Conservation (phyloP, 108 stramenopile species). For the Skeletonema marinoi region DNA sequence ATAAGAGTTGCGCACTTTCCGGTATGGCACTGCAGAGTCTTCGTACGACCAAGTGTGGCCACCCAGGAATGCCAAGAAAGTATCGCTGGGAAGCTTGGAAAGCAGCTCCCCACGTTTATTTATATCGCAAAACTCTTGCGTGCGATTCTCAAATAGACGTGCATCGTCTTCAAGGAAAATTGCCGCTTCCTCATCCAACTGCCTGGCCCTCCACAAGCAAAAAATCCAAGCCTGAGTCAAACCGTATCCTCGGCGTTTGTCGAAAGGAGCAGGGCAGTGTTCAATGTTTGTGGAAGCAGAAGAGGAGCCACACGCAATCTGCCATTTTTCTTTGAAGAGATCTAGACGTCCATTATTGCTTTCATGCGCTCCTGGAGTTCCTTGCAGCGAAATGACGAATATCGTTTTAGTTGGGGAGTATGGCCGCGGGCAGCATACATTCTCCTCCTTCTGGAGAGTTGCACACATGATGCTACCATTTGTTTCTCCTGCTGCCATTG, state of each 20-base stretch:
- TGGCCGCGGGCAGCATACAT: neutral
- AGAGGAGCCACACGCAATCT: neutral
- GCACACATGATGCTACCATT: neutral
- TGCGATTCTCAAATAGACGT: neutral
- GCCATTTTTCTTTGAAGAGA: constrained; percentile 17
- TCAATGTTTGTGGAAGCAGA: constrained; percentile 1
- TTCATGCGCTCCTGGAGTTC: constrained; percentile 15
- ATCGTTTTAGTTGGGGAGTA: neutral
- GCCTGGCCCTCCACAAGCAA: neutral
- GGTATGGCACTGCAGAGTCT: neutral
- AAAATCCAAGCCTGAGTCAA: neutral
- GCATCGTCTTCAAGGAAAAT: constrained; percentile 4
- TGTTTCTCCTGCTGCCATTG: neutral
- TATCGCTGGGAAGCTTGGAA: neutral
- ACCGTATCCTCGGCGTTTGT: neutral
- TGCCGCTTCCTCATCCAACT: neutral
- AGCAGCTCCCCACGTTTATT: neutral
- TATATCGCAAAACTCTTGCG: neutral
- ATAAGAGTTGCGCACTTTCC: neutral
- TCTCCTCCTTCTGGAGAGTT: neutral
- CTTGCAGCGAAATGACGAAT: constrained; percentile 24
- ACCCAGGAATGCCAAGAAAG: neutral
- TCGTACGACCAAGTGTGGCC: neutral
- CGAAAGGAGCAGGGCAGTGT: neutral
- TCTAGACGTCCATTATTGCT: constrained; percentile 19